phyloP scores from a whole-genome alignment of 257 asterid species.

The Scutellaria baicalensis region DNA sequence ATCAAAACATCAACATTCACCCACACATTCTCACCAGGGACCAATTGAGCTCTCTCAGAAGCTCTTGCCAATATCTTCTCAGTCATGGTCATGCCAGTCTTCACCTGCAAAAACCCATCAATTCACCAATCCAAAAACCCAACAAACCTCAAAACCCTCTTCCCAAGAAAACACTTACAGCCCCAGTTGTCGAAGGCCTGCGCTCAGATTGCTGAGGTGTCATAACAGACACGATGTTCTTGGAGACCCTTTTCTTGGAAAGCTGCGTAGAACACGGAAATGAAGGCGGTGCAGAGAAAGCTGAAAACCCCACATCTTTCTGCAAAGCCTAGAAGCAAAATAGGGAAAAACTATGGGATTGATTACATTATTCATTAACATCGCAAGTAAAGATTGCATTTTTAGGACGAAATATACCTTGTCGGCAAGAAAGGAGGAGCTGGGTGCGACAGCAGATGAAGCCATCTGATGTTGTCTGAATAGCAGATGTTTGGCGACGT shows the following conservation, averaged over 20 bases:
- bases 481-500: no score
- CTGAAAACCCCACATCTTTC: conserved; percentile 61
- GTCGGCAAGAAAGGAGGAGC: no score
- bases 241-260: conserved; percentile 35
- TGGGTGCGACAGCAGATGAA: no score
- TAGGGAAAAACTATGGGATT: neutral
- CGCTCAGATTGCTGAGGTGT: conserved; percentile 74
- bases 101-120: conserved; percentile 45
- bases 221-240: conserved; percentile 66
- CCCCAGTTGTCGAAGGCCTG: conserved; percentile 70
- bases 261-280: conserved; percentile 30
- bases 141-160: neutral
- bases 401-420: no score
- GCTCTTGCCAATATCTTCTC: conserved; percentile 85
- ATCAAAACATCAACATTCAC: conserved; percentile 81
- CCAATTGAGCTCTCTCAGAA: conserved; percentile 65
- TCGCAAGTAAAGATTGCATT: no score
- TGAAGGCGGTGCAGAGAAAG: conserved; percentile 38
- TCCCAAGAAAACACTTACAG: conserved; percentile 31
- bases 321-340: conserved; percentile 15
- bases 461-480: no score
- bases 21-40: conserved; percentile 94
- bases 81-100: conserved; percentile 88
- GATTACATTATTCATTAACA: no score
- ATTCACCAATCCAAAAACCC: conserved; percentile 18